Evolutionary conservation across 192 early-diverging fungal genomes (phyloP), one percentile per base, ranked within the genome.

Genomic region (Gigaspora rosea): DNA sequence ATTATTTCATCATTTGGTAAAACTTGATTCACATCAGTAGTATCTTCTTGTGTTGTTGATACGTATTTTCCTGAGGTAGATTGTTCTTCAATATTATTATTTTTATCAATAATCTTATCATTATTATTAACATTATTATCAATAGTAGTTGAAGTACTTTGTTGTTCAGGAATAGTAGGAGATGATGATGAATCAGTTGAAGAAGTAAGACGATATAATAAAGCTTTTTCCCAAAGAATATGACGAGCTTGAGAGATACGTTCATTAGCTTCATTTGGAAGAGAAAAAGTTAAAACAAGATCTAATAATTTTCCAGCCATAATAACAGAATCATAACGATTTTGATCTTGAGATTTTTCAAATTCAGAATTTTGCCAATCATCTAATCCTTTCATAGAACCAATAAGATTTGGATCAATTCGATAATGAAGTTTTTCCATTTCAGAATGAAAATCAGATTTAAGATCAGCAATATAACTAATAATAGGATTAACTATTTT

Each of bases 261-360:
- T 66, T 66, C 41, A 46, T 66, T 66, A 66, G n/a, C 64, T 66
- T 66, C 64, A 10, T 66, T 35, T 3, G 64, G 64, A n/a, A 66
- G 41, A 9, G 18, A 35, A 5, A 66, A n/a, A 4, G 64, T 13
- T 3, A 66, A 18, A 46, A 66, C 15, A 66, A 66, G 9, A n/a
- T 66, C 64, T 3, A 66, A 41, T 10, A 66, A 41, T 11, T 66
- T 66, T 10, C 46, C 41, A 8, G 64, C 64, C 4, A 35, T 66
- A 48, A 47, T 18, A 47, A 41, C 32, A 10, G 64, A 7, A 66
- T 66, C 41, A 47, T 66, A 66, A 9, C 64, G 32, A 18, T 46
- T n/a, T 66, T 66, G 64, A 66, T 47, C 64, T 46, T 66, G 64
- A 10, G 64, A 2, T 10, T 66, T 48, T 47, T 66, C 46, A 47